Evolutionary conservation across 805 yeast species (phyloP), one percentile per base, ranked within the genome.

Genomic region (Allodekkera sacchari): DNA sequence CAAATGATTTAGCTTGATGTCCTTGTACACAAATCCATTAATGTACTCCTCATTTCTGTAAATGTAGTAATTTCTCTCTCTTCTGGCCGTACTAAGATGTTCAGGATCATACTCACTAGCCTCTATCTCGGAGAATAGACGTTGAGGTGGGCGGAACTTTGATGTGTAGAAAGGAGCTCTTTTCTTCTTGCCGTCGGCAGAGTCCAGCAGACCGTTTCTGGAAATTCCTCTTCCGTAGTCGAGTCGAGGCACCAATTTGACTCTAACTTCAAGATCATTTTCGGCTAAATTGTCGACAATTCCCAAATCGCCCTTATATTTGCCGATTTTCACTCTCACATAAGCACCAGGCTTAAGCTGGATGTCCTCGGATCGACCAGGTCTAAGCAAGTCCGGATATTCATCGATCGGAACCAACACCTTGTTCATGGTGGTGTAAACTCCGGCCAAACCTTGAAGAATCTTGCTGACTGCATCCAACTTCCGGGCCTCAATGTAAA

Each of bases 391-490:
- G 55, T 88, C 94, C 2, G 96, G 95, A 55, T 87, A 83, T 59
- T 92, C 98, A 54, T 83, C 84, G 36, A 92, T 92, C 5, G 98
- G 98, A 29, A 92, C 96, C 38, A 89, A 66, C 31, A 88, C 68
- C 57, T 83, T 83, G 11, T 36, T 30, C 18, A 38, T 39, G 48
- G 81, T 80, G 23, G 47, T 43, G 46, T 80, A 92, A 22, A 89
- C 78, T 56, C 87, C 88, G 21, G 92, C 89, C 53, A 92, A 71
- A 59, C 97, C 97, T 28, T 76, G 74, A 37, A 89, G 69, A 12
- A 95, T 95, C 36, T 74, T 77, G 50, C 81, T 83, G 25, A 89
- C 94, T 15, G 95, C 96, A 38, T 92, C 85, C 41, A 88, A 81
- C 53, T 83, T 82, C 38, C 89, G 80, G 12, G 98, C 97, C 61